Base-by-base conservation (phyloP, 148 eudicot genomes). In the Oxyria digyna region DNA sequence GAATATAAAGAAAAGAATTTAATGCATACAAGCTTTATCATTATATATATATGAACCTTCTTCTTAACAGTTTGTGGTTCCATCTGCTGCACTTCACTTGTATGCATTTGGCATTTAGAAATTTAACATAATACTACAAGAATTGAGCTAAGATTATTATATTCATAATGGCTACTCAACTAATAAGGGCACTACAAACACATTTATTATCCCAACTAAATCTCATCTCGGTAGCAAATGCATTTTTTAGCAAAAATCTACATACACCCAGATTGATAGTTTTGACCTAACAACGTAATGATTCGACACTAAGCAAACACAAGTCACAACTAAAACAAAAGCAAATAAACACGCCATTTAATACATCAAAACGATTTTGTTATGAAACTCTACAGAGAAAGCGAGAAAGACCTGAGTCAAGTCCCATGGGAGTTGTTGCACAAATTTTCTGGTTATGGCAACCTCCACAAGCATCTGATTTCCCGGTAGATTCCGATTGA, bases 361-460 rank as follows among this genome's bases (percentile, higher is more conserved):
- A 0, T 4, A 7, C 20, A n/a, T 46, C 7, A 15, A 55, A 55
- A 26, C 0, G 33, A 55, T 4, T 5, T 21, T 37, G 64, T 29
- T 57, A 26, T 4, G 35, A 57, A 13, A 57, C 8, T 31, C 38
- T 5, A 37, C 12, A 33, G 41, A 52, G 9, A 35, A 18, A 18
- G 37, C 62, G 65, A 69, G 54, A 69, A 26, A 38, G 38, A 91
- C 97, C 94, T 72, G 94, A 89, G 69, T 92, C 97, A n/a, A 96
- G 97, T 59, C 94, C 97, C 73, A 89, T 87, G 4, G 97, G 97
- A 68, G 96, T 94, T 35, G 97, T 85, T 31, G 96, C 94, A 74
- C 97, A 92, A 68, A 84, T 54, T 73, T 92, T 77, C 70, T 92
- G 97, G 79, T 89, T 92, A 33, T 96, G 97, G 82, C 97, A 92